Percentiles rank a stretch among this genome's conserved stretches.
These are phyloP conservation scores for Rhazya stricta DNA, from an alignment of 257 asterid species.

Conservation along the genomic window DNA sequence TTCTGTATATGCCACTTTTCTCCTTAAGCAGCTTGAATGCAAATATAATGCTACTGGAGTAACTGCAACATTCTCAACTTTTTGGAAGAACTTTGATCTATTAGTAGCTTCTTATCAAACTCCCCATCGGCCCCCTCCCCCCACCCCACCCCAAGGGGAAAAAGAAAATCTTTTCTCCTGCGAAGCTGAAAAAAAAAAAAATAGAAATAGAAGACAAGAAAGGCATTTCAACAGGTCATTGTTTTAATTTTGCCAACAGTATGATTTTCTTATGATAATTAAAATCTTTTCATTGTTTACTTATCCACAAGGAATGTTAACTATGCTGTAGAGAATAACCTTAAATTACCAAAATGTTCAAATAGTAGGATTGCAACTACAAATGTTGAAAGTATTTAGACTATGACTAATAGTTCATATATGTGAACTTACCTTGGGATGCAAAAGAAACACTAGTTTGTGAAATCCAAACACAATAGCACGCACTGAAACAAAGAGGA, in stretches of 20 bases:
- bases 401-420: background rate
- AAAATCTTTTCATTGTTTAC: no score
- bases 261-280: background rate
- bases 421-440: conserved; percentile 57
- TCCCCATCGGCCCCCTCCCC: background rate
- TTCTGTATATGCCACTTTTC: background rate
- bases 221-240: background rate
- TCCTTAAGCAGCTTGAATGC: background rate
- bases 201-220: background rate
- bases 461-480: conserved; percentile 84
- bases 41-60: background rate
- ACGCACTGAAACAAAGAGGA: conserved; percentile 57
- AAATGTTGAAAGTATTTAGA: background rate
- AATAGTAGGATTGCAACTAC: background rate
- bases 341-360: no score
- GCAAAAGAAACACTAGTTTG: conserved; percentile 62
- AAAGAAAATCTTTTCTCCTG: background rate
- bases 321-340: background rate
- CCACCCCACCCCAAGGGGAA: background rate
- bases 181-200: background rate
- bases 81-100: background rate
- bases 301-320: background rate
- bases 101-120: background rate
- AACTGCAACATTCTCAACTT: background rate
- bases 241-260: background rate